Evolutionary conservation across 331 rosid species (phyloP).

Genomic region (Arachis monticola): DNA sequence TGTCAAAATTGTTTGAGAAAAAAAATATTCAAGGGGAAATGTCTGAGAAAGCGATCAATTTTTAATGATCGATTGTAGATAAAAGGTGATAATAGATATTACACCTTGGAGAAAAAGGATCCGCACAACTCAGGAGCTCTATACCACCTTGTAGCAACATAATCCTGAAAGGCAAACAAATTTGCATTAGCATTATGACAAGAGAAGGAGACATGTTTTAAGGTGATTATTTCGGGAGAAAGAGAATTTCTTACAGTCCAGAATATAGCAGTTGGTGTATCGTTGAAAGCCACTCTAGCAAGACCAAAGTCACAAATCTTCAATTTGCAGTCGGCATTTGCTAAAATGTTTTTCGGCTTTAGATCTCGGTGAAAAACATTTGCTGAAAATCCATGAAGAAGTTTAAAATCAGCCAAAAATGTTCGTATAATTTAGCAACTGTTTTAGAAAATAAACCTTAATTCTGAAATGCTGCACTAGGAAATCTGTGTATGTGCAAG

Average conservation of each 20-base stretch:
- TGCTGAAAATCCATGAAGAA: conserved; percentile 58
- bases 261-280: conserved; percentile 93
- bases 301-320: conserved; percentile 95
- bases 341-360: conserved; percentile 87
- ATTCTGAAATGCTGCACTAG: not conserved
- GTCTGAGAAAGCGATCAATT: conserved; percentile 14
- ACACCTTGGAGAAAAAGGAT: conserved; percentile 79
- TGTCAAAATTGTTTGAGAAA: not conserved
- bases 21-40: not conserved
- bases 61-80: conserved; percentile 25
- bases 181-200: conserved; percentile 24
- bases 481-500: conserved; percentile 1
- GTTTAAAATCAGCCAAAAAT: conserved; percentile 42
- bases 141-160: conserved; percentile 61
- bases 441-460: conserved; percentile 11
- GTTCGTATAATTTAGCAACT: conserved; percentile 19
- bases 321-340: conserved; percentile 96
- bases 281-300: conserved; percentile 90
- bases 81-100: conserved; percentile 13
- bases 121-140: conserved; percentile 54
- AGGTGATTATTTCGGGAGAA: not conserved
- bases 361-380: conserved; percentile 93
- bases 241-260: conserved; percentile 71
- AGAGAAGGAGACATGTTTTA: not conserved
- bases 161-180: conserved; percentile 56